These are phyloP conservation scores for Physcia stellaris DNA, from an alignment of 495 filamentous ascomycete genomes.

Conservation along the genomic window DNA sequence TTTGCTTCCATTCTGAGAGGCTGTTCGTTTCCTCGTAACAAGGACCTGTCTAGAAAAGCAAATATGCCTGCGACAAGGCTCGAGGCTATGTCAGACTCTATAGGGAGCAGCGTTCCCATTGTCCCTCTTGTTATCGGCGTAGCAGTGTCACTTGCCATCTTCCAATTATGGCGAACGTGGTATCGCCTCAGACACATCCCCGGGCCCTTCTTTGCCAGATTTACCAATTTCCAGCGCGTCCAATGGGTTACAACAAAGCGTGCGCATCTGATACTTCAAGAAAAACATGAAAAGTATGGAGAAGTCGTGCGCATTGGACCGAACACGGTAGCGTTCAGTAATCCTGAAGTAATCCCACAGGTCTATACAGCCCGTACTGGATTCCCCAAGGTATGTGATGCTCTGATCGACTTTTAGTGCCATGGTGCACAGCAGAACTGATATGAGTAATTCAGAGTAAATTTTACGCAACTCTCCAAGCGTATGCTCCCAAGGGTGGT, in stretches of 20 bases:
- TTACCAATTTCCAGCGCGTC: slow-evolving; percentile 26
- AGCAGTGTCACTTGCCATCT: neutral
- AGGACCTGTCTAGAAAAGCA: too few species aligned
- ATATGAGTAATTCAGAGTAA: too few species aligned
- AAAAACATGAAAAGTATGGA: slow-evolving; percentile 39
- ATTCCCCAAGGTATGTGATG: slow-evolving; percentile 16
- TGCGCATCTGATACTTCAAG: slow-evolving; percentile 18
- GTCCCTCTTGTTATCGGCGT: neutral
- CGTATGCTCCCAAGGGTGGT: slow-evolving; percentile 12
- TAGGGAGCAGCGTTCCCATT: too few species aligned
- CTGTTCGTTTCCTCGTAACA: too few species aligned
- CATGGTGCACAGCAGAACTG: too few species aligned
- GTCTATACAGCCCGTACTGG: slow-evolving; percentile 27
- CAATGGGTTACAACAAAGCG: slow-evolving; percentile 18
- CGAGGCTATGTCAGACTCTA: too few species aligned
- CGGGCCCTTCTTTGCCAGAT: slow-evolving; percentile 29
- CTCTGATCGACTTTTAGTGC: too few species aligned
- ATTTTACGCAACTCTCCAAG: slow-evolving; percentile 16
- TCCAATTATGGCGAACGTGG: slow-evolving; percentile 3
- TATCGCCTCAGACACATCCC: slow-evolving; percentile 22
- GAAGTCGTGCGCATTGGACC: slow-evolving; percentile 42
- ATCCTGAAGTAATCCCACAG: slow-evolving; percentile 24
- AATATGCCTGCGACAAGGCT: too few species aligned
- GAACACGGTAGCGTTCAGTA: slow-evolving; percentile 38
- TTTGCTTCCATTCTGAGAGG: too few species aligned